A percentile compares a stretch with the other conserved stretches of the same genome.
phyloP scores from a whole-genome alignment of 352 stramenopile genomes.

The Phytopythium delawarense region DNA sequence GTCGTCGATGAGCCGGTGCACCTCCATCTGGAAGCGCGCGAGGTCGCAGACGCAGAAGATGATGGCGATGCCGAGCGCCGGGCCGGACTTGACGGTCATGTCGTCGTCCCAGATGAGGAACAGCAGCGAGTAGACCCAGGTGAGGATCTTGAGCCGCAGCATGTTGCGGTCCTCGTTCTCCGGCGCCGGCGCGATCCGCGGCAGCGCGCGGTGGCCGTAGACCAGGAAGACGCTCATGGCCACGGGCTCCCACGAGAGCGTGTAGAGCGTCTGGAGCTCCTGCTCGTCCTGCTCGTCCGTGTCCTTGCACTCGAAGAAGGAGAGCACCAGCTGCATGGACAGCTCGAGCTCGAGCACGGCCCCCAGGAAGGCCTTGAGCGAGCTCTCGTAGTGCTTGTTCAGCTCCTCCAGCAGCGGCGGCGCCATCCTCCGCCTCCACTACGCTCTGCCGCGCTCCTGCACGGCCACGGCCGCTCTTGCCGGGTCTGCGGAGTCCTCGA shows the following conservation, averaged over 20 bases:
- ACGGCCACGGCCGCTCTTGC: too few species aligned
- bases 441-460: neutral
- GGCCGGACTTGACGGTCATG: conserved; percentile 69
- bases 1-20: conserved; percentile 60
- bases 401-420: conserved; percentile 13
- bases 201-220: conserved; percentile 46
- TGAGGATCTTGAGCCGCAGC: conserved; percentile 63
- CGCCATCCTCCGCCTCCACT: neutral
- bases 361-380: conserved; percentile 58
- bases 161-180: conserved; percentile 68
- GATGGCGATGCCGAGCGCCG: conserved; percentile 59
- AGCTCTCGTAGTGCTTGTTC: conserved; percentile 39
- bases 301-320: conserved; percentile 68
- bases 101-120: conserved; percentile 69
- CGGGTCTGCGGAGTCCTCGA: neutral
- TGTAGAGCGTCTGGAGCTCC: conserved; percentile 69
- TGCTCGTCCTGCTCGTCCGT: conserved; percentile 42
- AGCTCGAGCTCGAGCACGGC: conserved; percentile 67
- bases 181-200: conserved; percentile 35
- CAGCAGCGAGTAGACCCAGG: conserved; percentile 50
- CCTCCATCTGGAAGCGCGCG: conserved; percentile 69
- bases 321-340: conserved; percentile 59
- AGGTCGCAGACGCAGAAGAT: conserved; percentile 70
- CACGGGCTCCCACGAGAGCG: conserved; percentile 55
- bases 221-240: conserved; percentile 37